phyloP scores from a whole-genome alignment of 2,329 filamentous ascomycete genomes.

The Emmonsiellopsis sp. region DNA sequence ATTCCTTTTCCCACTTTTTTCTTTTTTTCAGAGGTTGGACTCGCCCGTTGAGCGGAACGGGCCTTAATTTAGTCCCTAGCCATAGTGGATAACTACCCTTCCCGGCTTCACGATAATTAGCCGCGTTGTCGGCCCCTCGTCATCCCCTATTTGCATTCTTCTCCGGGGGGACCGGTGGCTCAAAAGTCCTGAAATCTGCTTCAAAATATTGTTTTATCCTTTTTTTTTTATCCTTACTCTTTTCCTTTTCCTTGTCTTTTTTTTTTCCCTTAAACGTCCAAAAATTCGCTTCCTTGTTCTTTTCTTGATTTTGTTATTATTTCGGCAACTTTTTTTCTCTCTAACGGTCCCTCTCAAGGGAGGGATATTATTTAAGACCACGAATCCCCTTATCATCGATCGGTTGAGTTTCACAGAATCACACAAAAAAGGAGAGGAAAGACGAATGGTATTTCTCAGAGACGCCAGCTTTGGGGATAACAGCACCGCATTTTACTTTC shows the following conservation, averaged over 20 bases:
- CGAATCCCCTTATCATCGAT: not conserved
- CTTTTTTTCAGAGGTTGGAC: not conserved
- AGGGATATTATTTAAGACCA: not conserved
- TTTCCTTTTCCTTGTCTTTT: too few species aligned
- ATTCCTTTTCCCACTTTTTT: not conserved
- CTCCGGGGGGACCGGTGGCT: too few species aligned
- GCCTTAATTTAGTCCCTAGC: too few species aligned
- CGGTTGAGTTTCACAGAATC: not conserved
- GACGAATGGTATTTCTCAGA: not conserved
- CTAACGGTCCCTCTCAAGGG: not conserved
- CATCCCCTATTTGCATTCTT: too few species aligned
- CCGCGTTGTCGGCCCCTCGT: too few species aligned
- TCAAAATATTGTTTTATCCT: too few species aligned
- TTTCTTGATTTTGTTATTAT: not conserved
- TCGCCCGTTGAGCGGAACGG: not conserved
- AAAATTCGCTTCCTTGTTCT: not conserved
- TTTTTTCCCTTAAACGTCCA: not conserved
- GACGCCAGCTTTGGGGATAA: not conserved
- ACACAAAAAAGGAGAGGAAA: not conserved
- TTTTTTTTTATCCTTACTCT: too few species aligned
- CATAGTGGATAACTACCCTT: too few species aligned
- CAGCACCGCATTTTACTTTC: not conserved
- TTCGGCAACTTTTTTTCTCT: not conserved
- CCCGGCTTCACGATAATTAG: too few species aligned
- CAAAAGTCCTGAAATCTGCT: too few species aligned